Base-by-base conservation (phyloP, 192 early-diverging fungal genomes). In the Funneliformis mosseae region DNA sequence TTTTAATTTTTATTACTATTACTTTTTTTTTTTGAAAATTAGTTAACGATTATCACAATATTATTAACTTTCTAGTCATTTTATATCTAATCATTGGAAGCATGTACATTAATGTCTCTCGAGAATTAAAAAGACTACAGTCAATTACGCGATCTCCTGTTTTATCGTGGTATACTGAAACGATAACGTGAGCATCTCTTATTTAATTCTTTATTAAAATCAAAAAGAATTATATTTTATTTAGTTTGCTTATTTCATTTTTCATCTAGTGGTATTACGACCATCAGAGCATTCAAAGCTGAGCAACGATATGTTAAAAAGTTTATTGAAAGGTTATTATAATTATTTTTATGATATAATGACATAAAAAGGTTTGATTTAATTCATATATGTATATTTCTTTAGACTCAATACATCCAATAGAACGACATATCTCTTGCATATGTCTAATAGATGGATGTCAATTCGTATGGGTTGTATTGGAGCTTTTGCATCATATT, bases 41-140 rank as follows among this genome's bases (percentile, higher is more conserved):
- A 27, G 10, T 18, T 23, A 48, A 74, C 18, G 11, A 50, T 67
- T 69, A 27, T 42, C 28, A 27, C 60, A 21, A 23, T 73, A 18
- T 10, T 46, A 16, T 48, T 72, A 18, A 33, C 33, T 33, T 5
- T 75, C 43, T 50, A 79, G 78, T 62, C 21, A 10, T 77, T 39
- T 79, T 39, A 8, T 74, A 79, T 63, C n/a, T 71, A 16, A 48
- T n/a, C 41, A 69, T 61, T 27, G 66, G 50, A 73, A 48, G 25
- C 10, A 74, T 39, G 43, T 69, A 72, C 11, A 68, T 80, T 60
- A 77, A 78, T 42, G 59, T 82, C 8, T 83, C 83, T 16, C 90
- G 97, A 45, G 97, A 98, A 83, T 86, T 99, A 72, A 98, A 99
- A 88, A 92, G 97, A 28, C 80, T 97, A 48, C 94, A 96, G 68